phyloP scores from a whole-genome alignment of 2,329 filamentous ascomycete genomes.

The Verticillium nonalfalfae region DNA sequence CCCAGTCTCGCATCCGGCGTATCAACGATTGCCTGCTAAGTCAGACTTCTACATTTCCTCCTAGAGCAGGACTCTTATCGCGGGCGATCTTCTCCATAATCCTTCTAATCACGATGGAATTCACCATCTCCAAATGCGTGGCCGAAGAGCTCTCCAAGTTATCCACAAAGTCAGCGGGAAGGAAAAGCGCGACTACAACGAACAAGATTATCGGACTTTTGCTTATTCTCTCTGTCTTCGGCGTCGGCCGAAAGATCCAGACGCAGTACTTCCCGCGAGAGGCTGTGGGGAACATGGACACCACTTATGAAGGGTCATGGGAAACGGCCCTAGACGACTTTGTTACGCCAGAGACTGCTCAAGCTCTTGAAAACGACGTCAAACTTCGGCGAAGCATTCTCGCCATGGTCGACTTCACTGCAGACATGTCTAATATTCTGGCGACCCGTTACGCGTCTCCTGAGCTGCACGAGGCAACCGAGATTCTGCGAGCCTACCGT shows the following conservation, averaged over 20 bases:
- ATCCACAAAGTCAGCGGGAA: not conserved
- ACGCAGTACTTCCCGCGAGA: not conserved
- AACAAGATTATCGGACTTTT: slow-evolving; percentile 5
- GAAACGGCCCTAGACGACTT: slow-evolving; percentile 7
- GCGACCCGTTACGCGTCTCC: slow-evolving; percentile 5
- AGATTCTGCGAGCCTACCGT: slow-evolving; percentile 7
- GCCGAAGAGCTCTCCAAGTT: not conserved
- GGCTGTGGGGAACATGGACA: not conserved
- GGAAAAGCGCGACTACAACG: not conserved
- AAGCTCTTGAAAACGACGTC: slow-evolving; percentile 7
- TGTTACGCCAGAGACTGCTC: slow-evolving; percentile 6
- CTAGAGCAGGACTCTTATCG: not conserved
- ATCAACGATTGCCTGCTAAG: not conserved
- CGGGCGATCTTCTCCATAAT: not conserved
- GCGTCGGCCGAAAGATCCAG: slow-evolving; percentile 5
- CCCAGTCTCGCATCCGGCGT: not conserved
- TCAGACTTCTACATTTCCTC: not conserved
- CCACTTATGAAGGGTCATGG: slow-evolving; percentile 4
- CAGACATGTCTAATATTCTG: slow-evolving; percentile 7
- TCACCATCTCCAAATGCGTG: not conserved
- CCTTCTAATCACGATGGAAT: not conserved
- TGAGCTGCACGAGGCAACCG: slow-evolving; percentile 5
- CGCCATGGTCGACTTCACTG: slow-evolving; percentile 10
- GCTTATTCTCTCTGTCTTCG: slow-evolving; percentile 9
- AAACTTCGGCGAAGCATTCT: slow-evolving; percentile 7